A percentile compares a stretch with the other conserved stretches of the same genome.
phyloP scores from a whole-genome alignment of 768 basidiomycete genomes.

The Fomitopsis pulvina region DNA sequence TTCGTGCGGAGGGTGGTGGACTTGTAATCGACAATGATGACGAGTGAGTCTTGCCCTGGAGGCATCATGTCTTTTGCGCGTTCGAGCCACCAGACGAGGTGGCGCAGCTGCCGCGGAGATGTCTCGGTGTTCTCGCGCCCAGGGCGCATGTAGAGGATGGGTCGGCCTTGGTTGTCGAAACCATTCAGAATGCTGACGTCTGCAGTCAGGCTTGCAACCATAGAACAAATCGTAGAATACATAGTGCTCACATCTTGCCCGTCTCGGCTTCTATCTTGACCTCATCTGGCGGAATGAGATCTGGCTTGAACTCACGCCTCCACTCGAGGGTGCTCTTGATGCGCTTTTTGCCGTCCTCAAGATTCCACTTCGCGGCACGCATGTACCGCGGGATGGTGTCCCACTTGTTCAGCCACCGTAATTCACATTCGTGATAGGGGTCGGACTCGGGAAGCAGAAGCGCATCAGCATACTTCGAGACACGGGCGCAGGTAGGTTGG shows the following conservation, averaged over 20 bases:
- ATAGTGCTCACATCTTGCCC: constrained; percentile 69
- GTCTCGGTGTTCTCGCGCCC: constrained; percentile 81
- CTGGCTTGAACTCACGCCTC: constrained; percentile 81
- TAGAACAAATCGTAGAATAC: background rate
- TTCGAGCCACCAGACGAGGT: constrained; percentile 84
- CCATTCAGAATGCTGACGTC: constrained; percentile 64
- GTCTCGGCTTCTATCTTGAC: constrained; percentile 73
- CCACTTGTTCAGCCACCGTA: constrained; percentile 62
- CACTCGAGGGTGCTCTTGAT: constrained; percentile 77
- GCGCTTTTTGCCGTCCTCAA: constrained; percentile 69
- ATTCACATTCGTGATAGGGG: constrained; percentile 71
- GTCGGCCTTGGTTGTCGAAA: constrained; percentile 82
- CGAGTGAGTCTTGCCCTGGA: constrained; percentile 72
- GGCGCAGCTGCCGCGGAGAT: constrained; percentile 70
- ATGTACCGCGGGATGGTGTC: constrained; percentile 74
- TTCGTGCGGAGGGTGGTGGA: constrained; percentile 76
- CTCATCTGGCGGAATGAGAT: constrained; percentile 77
- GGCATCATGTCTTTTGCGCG: constrained; percentile 89
- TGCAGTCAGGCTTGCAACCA: background rate
- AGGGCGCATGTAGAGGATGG: constrained; percentile 84
- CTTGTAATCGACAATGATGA: constrained; percentile 84
- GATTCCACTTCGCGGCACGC: constrained; percentile 81
- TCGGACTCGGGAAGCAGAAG: constrained; percentile 60
- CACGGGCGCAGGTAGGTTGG: no score
- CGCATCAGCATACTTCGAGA: constrained; percentile 57